Evolutionary conservation across 1,139 yeast genomes (phyloP), one percentile per base, ranked within the genome.

Genomic region (Schizosaccharomyces versatilis): DNA sequence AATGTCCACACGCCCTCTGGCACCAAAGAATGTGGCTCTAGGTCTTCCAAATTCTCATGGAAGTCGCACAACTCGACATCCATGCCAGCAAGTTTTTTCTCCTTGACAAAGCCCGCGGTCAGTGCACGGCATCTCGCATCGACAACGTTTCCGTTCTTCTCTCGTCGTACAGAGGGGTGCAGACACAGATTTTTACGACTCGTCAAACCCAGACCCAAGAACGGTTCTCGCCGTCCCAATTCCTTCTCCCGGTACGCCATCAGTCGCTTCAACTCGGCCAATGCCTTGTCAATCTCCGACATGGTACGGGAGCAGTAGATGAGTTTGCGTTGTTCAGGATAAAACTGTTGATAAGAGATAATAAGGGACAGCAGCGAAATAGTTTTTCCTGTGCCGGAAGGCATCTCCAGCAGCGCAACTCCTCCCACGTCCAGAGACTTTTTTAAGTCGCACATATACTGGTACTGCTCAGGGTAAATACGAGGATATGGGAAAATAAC

Each of bases 371-470:
- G 72, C 65, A 90, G 73, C 1, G 97, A 86, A 3, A 90, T 84
- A 47, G 99, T 90, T 66, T 90, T 90, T 49, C 99, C 99, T 3
- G 99, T 90, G 1, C 99, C 99, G n/a, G 99, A 90, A 63, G 99
- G 99, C 99, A 90, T 90, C 70, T 90, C 99, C 64, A 90, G 68
- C 56, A 90, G 36, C 14, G 36, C 41, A 38, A 32, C 59, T n/a
- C 97, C 98, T 1, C 97, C 97, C 1, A 82, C 94, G 71, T 90
- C 99, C 54, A 90, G 70, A 1, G 97, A 84, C 66, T 81, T 80
- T 70, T 90, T 90, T 62, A 90, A 81, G 67, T 90, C 97, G 62
- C 94, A 78, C 97, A 90, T 90, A 69, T 90, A 90, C 49, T 90
- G 90, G 73, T 88, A 90, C 66, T 90, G 99, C 68, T 90, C 99